These are phyloP conservation scores for Kalmusia sp. DNA, from an alignment of 2,329 filamentous ascomycete genomes.

Conservation along the genomic window DNA sequence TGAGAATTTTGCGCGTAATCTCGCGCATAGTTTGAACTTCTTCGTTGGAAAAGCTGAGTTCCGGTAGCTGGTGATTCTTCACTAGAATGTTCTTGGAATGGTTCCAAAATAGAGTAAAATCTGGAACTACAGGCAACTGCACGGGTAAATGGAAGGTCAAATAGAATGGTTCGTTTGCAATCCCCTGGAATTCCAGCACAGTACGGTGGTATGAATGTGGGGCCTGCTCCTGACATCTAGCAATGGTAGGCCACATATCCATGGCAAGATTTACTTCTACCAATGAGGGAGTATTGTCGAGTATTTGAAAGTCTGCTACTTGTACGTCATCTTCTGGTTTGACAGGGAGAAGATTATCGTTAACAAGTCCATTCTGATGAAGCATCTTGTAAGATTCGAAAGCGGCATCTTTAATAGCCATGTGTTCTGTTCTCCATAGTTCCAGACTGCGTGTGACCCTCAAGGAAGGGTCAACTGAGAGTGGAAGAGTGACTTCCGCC, in stretches of 20 bases:
- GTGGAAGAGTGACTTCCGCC: conserved; percentile 74
- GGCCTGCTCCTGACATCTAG: conserved; percentile 17
- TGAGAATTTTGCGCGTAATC: conserved; percentile 36
- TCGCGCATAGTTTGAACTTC: conserved; percentile 26
- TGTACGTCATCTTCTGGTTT: conserved; percentile 27
- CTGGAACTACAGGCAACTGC: conserved; percentile 25
- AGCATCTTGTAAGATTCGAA: conserved; percentile 80
- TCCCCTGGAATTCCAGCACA: conserved; percentile 21
- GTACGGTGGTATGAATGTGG: conserved; percentile 27
- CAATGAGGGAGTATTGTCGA: conserved; percentile 34
- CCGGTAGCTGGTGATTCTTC: conserved; percentile 17
- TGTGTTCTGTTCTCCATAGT: conserved; percentile 74
- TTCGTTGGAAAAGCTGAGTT: conserved; percentile 15
- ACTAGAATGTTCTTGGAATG: conserved; percentile 28
- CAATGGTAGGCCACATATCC: conserved; percentile 39
- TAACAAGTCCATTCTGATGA: conserved; percentile 74
- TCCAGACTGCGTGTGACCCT: conserved; percentile 60
- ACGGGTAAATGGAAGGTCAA: conserved; percentile 32
- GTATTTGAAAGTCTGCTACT: conserved; percentile 28
- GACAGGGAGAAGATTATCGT: conserved; percentile 77
- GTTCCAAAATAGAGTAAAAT: conserved; percentile 41
- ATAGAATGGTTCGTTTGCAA: conserved; percentile 20
- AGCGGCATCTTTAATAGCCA: conserved; percentile 80
- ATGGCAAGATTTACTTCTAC: conserved; percentile 30
- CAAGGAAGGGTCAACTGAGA: conserved; percentile 69